Conservation (phyloP, 306 rosid species). For the Astragalus glycyphyllos region DNA sequence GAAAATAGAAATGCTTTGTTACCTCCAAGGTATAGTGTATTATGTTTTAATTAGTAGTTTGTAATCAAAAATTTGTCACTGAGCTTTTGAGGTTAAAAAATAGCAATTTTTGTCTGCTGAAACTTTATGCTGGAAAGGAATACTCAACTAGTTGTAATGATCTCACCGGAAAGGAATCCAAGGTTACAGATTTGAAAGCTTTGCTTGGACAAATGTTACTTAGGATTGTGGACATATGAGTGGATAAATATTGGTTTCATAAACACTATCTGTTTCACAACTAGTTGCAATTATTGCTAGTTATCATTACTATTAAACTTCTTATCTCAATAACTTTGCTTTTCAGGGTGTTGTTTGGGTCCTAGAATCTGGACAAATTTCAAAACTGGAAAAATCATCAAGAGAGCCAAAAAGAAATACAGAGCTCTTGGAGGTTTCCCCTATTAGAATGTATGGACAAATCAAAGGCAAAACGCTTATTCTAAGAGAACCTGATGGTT, state of each 20-base stretch:
- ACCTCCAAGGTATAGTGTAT: background rate
- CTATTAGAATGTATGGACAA: slow-evolving; percentile 69
- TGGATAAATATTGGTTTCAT: background rate
- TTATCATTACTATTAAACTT: background rate
- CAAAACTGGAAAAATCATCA: slow-evolving; percentile 50
- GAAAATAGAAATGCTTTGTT: slow-evolving; percentile 22
- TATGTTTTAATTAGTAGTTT: background rate
- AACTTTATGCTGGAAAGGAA: background rate
- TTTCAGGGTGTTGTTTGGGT: slow-evolving; percentile 91
- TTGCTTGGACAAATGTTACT: background rate
- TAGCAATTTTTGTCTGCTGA: slow-evolving; percentile 38
- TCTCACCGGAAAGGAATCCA: background rate
- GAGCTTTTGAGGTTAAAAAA: background rate
- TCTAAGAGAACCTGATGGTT: slow-evolving; percentile 62
- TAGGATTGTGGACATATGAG: background rate
- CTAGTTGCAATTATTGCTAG: background rate
- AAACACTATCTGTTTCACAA: background rate
- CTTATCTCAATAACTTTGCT: slow-evolving; percentile 18
- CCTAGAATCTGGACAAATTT: slow-evolving; percentile 63
- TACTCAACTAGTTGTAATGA: background rate
- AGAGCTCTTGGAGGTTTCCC: slow-evolving; percentile 72
- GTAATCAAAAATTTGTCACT: background rate
- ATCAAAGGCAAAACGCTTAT: slow-evolving; percentile 59
- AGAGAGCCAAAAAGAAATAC: slow-evolving; percentile 62
- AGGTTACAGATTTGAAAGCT: background rate